Conservation (phyloP, 2,329 filamentous ascomycete species). For the Fusarium sp. region DNA sequence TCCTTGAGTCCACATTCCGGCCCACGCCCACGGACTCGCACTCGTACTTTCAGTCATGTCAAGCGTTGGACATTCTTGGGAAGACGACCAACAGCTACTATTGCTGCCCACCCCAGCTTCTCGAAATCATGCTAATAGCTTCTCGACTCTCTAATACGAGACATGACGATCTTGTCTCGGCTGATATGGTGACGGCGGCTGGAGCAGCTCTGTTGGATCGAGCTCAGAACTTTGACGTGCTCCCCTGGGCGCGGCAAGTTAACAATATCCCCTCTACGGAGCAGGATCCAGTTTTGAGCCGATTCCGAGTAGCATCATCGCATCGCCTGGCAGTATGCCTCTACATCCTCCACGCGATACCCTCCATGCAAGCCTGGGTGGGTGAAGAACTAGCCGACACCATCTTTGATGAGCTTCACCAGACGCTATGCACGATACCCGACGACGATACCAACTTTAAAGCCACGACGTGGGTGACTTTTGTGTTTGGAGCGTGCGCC, state of each 20-base stretch:
- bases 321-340: constrained; percentile 60
- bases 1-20: constrained; percentile 60
- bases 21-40: constrained; percentile 48
- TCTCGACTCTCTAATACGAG: constrained; percentile 54
- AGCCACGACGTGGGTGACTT: constrained; percentile 68
- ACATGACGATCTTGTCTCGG: constrained; percentile 43
- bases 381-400: constrained; percentile 46
- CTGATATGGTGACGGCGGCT: constrained; percentile 46
- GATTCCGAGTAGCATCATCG: constrained; percentile 56
- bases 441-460: constrained; percentile 66
- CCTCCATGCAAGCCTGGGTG: constrained; percentile 42
- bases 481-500: constrained; percentile 66
- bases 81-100: constrained; percentile 60
- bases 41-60: constrained; percentile 52
- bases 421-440: constrained; percentile 61
- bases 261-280: constrained; percentile 51
- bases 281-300: constrained; percentile 50
- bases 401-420: constrained; percentile 60
- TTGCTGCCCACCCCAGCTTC: constrained; percentile 59
- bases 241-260: constrained; percentile 55
- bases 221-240: constrained; percentile 56
- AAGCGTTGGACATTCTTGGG: constrained; percentile 54
- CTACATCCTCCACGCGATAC: constrained; percentile 59
- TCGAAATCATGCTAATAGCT: constrained; percentile 58
- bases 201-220: constrained; percentile 52